Conservation (phyloP, 768 basidiomycete species). For the Leccinum uliginosum region DNA sequence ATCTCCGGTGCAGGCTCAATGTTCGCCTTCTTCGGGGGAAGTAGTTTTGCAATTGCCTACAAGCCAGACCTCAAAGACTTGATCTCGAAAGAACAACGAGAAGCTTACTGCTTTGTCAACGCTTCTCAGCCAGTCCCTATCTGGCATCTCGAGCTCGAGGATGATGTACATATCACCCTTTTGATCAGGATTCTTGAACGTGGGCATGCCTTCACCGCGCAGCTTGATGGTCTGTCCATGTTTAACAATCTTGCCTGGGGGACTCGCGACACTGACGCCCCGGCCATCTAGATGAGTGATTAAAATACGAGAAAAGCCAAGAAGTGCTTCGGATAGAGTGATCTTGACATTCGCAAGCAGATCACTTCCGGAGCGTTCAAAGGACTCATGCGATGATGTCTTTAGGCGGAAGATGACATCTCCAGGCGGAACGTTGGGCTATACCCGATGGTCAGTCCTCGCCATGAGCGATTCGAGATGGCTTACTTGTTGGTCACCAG, state of each 20-base stretch:
- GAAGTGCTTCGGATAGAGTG: slow-evolving; percentile 88
- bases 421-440: slow-evolving; percentile 86
- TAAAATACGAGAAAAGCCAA: slow-evolving; percentile 91
- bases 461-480: background rate
- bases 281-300: slow-evolving; percentile 92
- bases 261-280: slow-evolving; percentile 75
- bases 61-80: slow-evolving; percentile 4
- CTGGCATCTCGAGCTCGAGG: slow-evolving; percentile 87
- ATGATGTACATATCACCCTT: slow-evolving; percentile 82
- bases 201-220: slow-evolving; percentile 88
- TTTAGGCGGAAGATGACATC: slow-evolving; percentile 87
- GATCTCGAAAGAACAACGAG: background rate
- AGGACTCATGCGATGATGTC: slow-evolving; percentile 64
- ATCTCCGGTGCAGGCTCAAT: slow-evolving; percentile 67
- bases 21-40: slow-evolving; percentile 75
- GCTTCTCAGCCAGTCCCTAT: slow-evolving; percentile 65
- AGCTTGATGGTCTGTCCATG: slow-evolving; percentile 71
- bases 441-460: slow-evolving; percentile 5
- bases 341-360: slow-evolving; percentile 78
- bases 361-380: slow-evolving; percentile 80
- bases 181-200: slow-evolving; percentile 55
- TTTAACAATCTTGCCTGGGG: slow-evolving; percentile 71
- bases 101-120: slow-evolving; percentile 54
- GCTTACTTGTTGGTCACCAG: slow-evolving; percentile 83
- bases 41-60: slow-evolving; percentile 59